Evolutionary conservation across 2,329 filamentous ascomycete genomes (phyloP), one percentile per base, ranked within the genome.

Genomic region (Hypoxylon sp.): DNA sequence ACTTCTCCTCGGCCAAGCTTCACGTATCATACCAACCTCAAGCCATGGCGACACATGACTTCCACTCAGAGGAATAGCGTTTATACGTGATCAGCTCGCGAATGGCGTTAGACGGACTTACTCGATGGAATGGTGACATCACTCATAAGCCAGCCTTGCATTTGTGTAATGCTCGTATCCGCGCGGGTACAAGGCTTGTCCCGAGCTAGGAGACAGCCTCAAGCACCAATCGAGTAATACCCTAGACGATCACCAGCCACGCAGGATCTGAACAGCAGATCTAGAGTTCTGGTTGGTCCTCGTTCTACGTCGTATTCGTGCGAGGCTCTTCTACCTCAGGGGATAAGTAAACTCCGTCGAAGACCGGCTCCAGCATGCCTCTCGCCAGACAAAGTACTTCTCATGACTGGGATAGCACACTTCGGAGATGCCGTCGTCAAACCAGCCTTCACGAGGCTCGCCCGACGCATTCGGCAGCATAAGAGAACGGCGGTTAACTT

Each of bases 91-190:
- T 20, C 36, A 18, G 16, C 36, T 40, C 16, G 36, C n/a, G 16
- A 40, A 40, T 40, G 3, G 2, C 36, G n/a, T 40, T 40, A 40
- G 20, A 40, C 16, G 7, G 2, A 40, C 14, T 22, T 16, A 14
- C 16, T 40, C 36, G 9, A 40, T 40, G 36, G 36, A 20, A 40
- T 18, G 36, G 36, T 40, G 36, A 40, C 36, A 28, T 48, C 14
- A n/a, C 24, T 28, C 18, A 28, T 28, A 8, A 28, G 26, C 22
- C 30, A 26, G 14, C 36, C 9, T n/a, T 9, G n/a, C 16, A 40
- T 40, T 40, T 40, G 36, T 40, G 36, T 40, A 40, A 40, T 40
- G 36, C 16, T 40, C 36, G 36, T 40, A 40, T 40, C 36, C 11
- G 36, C 36, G 11, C 20, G 20, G 32, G 24, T 12, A 20, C 16